Percentiles rank a stretch among this genome's conserved stretches.
Evolutionary conservation across 768 basidiomycete genomes (phyloP).

Genomic region (Phaeotremella fagi): DNA sequence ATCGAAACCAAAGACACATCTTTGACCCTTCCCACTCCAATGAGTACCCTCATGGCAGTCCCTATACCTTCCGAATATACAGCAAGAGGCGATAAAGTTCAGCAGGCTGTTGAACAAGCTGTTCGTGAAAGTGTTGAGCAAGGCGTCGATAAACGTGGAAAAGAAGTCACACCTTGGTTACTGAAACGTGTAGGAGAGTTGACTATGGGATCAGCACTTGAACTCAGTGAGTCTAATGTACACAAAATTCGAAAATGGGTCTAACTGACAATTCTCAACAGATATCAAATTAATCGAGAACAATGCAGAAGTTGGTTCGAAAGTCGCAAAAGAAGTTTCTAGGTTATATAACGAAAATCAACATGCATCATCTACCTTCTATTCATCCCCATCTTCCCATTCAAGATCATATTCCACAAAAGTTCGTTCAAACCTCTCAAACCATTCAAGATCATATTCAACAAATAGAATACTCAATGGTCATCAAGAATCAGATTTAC

Average conservation of each 20-base stretch:
- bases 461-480: no score
- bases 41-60: conserved; percentile 76
- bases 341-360: conserved; percentile 58
- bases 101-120: conserved; percentile 75
- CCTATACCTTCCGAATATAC: conserved; percentile 81
- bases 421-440: neutral
- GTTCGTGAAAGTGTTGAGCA: conserved; percentile 74
- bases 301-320: conserved; percentile 69
- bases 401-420: neutral
- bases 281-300: conserved; percentile 89
- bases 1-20: conserved; percentile 64
- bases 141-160: conserved; percentile 73
- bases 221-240: conserved; percentile 57
- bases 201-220: conserved; percentile 67
- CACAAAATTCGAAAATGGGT: neutral
- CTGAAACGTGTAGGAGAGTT: conserved; percentile 75
- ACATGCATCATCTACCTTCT: conserved; percentile 9
- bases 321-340: conserved; percentile 53
- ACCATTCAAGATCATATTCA: neutral
- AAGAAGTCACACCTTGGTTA: conserved; percentile 93
- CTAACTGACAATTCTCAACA: conserved; percentile 20
- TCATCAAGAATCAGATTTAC: no score
- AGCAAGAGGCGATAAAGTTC: conserved; percentile 62
- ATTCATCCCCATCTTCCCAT: neutral
- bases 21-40: conserved; percentile 63